Base-by-base conservation (phyloP, 176 grass and related monocot species). In the Canna indica region DNA sequence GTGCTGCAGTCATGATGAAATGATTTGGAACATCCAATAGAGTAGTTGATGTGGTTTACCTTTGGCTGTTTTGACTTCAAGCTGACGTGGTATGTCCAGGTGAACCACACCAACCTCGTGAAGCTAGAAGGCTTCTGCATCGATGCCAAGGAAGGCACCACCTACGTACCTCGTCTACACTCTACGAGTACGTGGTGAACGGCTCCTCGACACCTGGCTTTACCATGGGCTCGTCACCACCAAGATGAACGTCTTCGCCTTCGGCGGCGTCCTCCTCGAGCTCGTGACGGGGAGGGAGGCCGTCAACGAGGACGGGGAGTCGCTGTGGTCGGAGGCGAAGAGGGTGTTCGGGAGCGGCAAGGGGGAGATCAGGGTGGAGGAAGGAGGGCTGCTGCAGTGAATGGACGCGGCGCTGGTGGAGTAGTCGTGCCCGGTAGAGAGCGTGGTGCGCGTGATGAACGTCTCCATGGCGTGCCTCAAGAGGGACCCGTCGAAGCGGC, bases 101-200 rank as follows among this genome's bases (percentile, higher is more conserved):
- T 99, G 61, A 99, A 99, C 75, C 94, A 99, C 42, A 90, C 80
- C 75, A 99, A 99, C 80, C 80, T 99, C 80, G 90, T 99, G 31
- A 99, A 90, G 72, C 94, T 99, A 38, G 94, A 99, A 75, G 94
- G 94, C 16, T 99, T 99, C 84, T 99, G 84, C 79, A 81, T 99
- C 59, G 83, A 99, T 78, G 44, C 72, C 15, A 73, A 66, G 47
- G 85, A 79, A 17, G 94, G 94, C 62, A 86, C 88, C 50, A 90
- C 89, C 81, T n/a, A n/a, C n/a, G n/a, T 99, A 80, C 86, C 79
- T 99, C 60, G 86, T 90, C 46, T 99, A n/a, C n/a, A n/a, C n/a
- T n/a, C n/a, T n/a, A 99, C 77, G 94, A 99, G 75, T 85, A 93
- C 77, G 87, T 90, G 64, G 94, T 84, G 72, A 99, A 99, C 74